Percentiles rank a stretch among this genome's conserved stretches.
Conservation (phyloP, 495 filamentous ascomycete species). For the Neurospora intermedia region DNA sequence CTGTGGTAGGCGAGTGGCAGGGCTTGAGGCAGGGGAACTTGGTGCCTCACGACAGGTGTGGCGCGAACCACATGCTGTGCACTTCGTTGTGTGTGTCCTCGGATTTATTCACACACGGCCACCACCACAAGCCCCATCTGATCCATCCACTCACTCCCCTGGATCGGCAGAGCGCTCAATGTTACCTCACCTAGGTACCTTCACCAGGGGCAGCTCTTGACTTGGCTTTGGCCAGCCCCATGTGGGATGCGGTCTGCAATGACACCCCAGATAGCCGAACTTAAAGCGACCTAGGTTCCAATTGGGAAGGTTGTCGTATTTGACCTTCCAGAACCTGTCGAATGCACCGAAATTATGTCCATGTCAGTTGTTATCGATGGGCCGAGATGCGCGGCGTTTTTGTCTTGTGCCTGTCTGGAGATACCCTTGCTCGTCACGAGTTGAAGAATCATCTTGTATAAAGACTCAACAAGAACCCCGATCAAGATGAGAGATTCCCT, state of each 20-base stretch:
- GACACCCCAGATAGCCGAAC: neutral
- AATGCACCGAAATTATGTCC: neutral
- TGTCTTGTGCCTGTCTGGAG: neutral
- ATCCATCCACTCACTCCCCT: neutral
- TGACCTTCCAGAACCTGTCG: constrained; percentile 11
- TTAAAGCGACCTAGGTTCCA: neutral
- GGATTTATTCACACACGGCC: neutral
- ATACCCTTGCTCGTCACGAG: too few relatives aligned
- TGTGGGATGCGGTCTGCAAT: neutral
- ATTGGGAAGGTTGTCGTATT: constrained; percentile 17
- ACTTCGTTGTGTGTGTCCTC: neutral
- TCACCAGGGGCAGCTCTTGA: neutral
- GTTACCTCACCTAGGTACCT: neutral
- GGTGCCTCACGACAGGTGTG: neutral
- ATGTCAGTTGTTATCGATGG: neutral
- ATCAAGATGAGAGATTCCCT: neutral
- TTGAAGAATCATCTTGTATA: neutral
- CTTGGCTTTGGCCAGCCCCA: neutral
- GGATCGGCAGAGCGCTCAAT: neutral
- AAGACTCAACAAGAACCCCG: neutral
- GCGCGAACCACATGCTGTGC: neutral
- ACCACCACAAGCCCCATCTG: neutral
- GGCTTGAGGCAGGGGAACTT: neutral
- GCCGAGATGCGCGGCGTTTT: too few relatives aligned
- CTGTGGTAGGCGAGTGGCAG: neutral